Percentiles rank a stretch among this genome's conserved stretches.
These are phyloP conservation scores for Botrytis sinoallii DNA, from an alignment of 2,329 filamentous ascomycete genomes.

Conservation along the genomic window DNA sequence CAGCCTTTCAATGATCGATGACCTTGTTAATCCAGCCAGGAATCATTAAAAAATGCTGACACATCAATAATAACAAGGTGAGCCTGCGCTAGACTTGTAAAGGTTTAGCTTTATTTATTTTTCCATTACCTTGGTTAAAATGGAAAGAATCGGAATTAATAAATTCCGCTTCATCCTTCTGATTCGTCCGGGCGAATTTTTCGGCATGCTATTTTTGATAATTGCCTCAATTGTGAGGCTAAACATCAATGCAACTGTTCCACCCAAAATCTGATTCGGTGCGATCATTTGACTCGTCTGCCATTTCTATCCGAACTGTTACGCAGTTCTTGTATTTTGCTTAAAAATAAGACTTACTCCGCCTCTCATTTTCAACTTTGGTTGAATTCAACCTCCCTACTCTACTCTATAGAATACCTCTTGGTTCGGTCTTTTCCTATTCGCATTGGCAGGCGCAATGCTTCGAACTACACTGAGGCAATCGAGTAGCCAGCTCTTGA, in stretches of 20 bases:
- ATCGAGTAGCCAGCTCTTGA: conserved; percentile 62
- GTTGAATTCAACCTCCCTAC: conserved; percentile 2
- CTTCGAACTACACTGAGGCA: conserved; percentile 66
- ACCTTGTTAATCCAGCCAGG: not conserved
- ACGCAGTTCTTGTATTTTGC: conserved; percentile 12
- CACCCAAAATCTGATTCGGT: conserved; percentile 18
- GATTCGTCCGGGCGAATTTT: not conserved
- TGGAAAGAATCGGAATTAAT: conserved; percentile 11
- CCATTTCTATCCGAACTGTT: conserved; percentile 15
- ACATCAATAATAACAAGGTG: not conserved
- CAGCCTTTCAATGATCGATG: not conserved
- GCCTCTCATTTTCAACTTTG: conserved; percentile 42
- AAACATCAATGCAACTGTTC: not conserved
- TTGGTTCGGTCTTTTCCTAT: conserved; percentile 17
- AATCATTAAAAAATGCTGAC: conserved; percentile 14
- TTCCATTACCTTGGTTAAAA: not conserved
- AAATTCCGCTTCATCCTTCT: not conserved
- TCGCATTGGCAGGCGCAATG: conserved; percentile 55
- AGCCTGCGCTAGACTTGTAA: not conserved
- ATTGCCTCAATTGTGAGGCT: conserved; percentile 12
- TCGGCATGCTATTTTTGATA: not conserved
- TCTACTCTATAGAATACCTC: not conserved
- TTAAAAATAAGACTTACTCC: conserved; percentile 46
- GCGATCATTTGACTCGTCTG: conserved; percentile 20
- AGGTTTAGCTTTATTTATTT: not conserved